Evolutionary conservation across 495 filamentous ascomycete species (phyloP).

Genomic region (Astrocystis sublimbata): DNA sequence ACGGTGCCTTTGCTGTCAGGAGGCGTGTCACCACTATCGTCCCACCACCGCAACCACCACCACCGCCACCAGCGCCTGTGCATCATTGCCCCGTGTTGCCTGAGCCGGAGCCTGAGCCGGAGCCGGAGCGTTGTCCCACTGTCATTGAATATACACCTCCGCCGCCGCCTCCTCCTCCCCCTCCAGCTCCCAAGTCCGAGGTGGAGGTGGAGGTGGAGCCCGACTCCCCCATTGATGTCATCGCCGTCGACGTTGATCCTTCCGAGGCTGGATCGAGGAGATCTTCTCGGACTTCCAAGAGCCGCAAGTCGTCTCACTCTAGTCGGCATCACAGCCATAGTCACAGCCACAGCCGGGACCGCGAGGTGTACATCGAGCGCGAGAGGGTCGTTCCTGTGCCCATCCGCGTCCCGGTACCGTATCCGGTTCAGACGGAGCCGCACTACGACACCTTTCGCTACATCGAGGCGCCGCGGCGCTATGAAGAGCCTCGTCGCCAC

Average conservation of each 20-base stretch:
- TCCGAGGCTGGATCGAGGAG: conserved; percentile 26
- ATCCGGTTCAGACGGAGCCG: conserved; percentile 34
- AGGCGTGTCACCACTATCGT: conserved; percentile 46
- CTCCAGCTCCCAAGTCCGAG: conserved; percentile 23
- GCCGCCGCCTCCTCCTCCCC: conserved; percentile 30
- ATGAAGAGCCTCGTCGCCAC: conserved; percentile 23
- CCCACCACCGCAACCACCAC: conserved; percentile 35
- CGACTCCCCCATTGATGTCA: conserved; percentile 49
- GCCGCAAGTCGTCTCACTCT: conserved; percentile 28
- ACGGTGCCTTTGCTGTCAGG: conserved; percentile 40
- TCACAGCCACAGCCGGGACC: conserved; percentile 30
- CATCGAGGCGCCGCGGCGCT: conserved; percentile 44
- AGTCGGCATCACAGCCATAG: conserved; percentile 25
- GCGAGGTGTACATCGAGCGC: conserved; percentile 52
- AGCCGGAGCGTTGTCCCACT: conserved; percentile 21
- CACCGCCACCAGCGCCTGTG: conserved; percentile 27
- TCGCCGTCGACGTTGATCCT: conserved; percentile 53
- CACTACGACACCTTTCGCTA: conserved; percentile 50
- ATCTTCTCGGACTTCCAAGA: conserved; percentile 29
- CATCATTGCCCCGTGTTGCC: conserved; percentile 9
- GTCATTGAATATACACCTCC: conserved; percentile 32
- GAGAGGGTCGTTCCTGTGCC: conserved; percentile 46
- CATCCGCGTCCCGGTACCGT: conserved; percentile 37
- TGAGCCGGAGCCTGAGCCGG: conserved; percentile 10
- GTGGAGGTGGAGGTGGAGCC: conserved; percentile 25